A percentile compares a stretch with the other conserved stretches of the same genome.
Evolutionary conservation across 2,329 filamentous ascomycete genomes (phyloP).

Genomic region (Diatrype stigma): DNA sequence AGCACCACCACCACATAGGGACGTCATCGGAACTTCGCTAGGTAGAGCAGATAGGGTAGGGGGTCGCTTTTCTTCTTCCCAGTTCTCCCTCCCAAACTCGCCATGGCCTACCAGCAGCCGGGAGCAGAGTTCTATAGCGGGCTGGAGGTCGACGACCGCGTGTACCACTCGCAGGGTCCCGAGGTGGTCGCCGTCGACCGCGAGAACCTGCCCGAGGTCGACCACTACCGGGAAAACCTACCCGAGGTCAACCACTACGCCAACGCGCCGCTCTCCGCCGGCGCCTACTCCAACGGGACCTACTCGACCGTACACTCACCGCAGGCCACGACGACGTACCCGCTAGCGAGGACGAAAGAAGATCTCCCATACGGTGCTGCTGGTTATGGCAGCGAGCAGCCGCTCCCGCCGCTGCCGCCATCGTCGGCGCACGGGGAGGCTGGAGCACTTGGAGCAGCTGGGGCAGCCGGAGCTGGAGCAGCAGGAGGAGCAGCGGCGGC

Average conservation of each 20-base stretch:
- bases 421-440: no score
- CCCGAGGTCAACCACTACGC: slow-evolving; percentile 33
- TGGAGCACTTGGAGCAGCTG: no score
- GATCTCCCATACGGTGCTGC: slow-evolving; percentile 10
- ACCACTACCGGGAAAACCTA: slow-evolving; percentile 12
- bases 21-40: no score
- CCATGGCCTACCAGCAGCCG: not conserved
- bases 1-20: no score
- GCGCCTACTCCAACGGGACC: not conserved
- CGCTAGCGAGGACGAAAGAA: not conserved
- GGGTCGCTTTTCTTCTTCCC: no score
- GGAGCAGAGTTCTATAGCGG: slow-evolving; percentile 10
- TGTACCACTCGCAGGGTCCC: slow-evolving; percentile 5
- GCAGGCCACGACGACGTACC: not conserved
- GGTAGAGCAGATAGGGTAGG: no score
- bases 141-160: slow-evolving; percentile 12
- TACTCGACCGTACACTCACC: slow-evolving; percentile 2
- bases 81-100: no score
- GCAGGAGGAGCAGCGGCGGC: not conserved
- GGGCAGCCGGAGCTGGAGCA: slow-evolving; percentile 1
- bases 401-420: no score
- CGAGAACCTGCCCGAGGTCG: slow-evolving; percentile 3
- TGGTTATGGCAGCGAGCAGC: slow-evolving; percentile 2
- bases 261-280: slow-evolving; percentile 5
- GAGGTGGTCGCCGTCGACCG: slow-evolving; percentile 2